Base-by-base conservation (phyloP, 2,329 filamentous ascomycete species). In the Parascedosporium putredinis region DNA sequence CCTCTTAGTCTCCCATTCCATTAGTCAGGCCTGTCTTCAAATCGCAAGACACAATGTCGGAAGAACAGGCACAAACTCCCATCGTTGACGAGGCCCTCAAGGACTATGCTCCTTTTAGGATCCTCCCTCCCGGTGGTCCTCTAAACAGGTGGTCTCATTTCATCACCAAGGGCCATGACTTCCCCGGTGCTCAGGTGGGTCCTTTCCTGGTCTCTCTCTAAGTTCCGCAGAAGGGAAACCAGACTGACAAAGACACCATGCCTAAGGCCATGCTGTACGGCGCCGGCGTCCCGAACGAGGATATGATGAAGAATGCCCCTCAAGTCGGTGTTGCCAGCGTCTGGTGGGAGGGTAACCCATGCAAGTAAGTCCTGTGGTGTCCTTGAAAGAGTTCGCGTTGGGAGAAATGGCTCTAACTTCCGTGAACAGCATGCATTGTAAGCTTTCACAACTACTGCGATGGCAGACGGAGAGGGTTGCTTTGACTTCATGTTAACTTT, bases 291-390 rank as follows among this genome's bases (percentile, higher is more conserved):
- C 87, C 89, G 1, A 79, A 88, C 61, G 76, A 81, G 59, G 74
- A 93, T 50, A 81, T 83, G 60, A 95, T 97, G 87, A 90, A 91
- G 68, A 91, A 78, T 51, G 85, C 86, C 49, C 88, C 91, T 10
- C 91, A 97, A 55, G 86, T 97, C 23, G 91, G 91, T 51, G 81
- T 96, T 61, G 85, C 89, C 6, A 89, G 86, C 4, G 87, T 96
- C 4, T 96, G 90, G 90, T 97, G 90, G 90, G 89, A 96, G 67
- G 91, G 91, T 24, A 96, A 96, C 63, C 88, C 91, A 33, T 96
- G 90, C 80, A 95, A 95, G 83, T 87, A 67, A 69, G 83, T 75
- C 14, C 29, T 23, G 7, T 44, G n/a, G n/a, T n/a, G n/a, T n/a
- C n/a, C n/a, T n/a, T n/a, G n/a, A n/a, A n/a, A n/a, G 27, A 31